Percentiles rank a stretch among this genome's conserved stretches.
phyloP scores from a whole-genome alignment of 2,329 filamentous ascomycete species.

The Tolypocladium guangdongense region DNA sequence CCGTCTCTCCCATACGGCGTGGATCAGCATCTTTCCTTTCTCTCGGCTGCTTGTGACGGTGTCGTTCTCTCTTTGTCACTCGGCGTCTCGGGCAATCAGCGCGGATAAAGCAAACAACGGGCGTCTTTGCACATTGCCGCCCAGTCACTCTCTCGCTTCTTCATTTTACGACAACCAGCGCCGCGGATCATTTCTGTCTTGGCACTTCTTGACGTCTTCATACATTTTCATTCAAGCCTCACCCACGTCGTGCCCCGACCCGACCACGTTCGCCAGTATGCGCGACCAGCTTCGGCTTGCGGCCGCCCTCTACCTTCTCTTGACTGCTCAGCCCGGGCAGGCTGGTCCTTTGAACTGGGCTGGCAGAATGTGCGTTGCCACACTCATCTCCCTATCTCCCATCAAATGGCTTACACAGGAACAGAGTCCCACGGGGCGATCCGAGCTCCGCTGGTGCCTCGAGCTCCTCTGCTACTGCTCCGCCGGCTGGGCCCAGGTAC shows the following conservation, averaged over 20 bases:
- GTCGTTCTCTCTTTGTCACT: slow-evolving; percentile 5
- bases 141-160: neutral
- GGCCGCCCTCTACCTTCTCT: slow-evolving; percentile 15
- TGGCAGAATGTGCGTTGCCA: slow-evolving; percentile 16
- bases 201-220: neutral
- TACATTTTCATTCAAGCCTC: neutral
- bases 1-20: neutral
- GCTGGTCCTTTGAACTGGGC: slow-evolving; percentile 25
- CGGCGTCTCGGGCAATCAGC: neutral
- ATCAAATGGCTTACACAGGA: slow-evolving; percentile 3
- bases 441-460: neutral
- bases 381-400: neutral
- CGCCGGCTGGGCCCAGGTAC: neutral
- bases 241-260: neutral
- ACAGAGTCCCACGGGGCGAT: slow-evolving; percentile 11
- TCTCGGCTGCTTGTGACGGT: neutral
- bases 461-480: neutral
- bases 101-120: neutral
- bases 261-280: slow-evolving; percentile 8
- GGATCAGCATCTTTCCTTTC: neutral
- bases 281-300: slow-evolving; percentile 8
- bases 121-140: neutral
- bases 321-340: slow-evolving; percentile 17
- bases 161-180: neutral
- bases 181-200: neutral